Evolutionary conservation across 176 grass and related monocot genomes (phyloP), one percentile per base, ranked within the genome.

Genomic region (Dendrocalamus sinicus): DNA sequence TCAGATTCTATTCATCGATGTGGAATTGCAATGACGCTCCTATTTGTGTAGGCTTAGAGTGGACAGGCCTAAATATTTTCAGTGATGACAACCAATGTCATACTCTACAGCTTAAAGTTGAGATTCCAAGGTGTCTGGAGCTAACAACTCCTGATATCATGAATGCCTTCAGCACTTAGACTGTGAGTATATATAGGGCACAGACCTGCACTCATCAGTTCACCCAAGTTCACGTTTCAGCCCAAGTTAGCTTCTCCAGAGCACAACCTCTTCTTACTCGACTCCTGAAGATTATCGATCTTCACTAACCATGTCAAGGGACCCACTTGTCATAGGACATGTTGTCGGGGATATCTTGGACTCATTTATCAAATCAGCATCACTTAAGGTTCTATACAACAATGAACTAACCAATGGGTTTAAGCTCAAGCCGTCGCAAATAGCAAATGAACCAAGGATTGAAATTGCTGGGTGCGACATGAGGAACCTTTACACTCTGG

Each of bases 331-430:
- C 51, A 84, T 98, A 77, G 93, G 95, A 52, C 90, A 92, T 87
- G 89, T 98, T 62, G 93, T 98, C 26, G 95, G 93, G n/a, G 93
- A 98, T 71, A 91, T 98, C 78, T 85, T 98, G 59, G 95, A 98
- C 69, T 88, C 88, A 70, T 98, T 98, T 69, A 89, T 90, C 73
- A 98, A 81, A 80, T 87, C 95, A 75, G 89, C 91, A 12, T 89
- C 91, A 41, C 86, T 98, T 16, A 92, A 76, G 84, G 83, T 98
- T 87, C 44, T 90, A 4, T 98, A 92, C 88, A 95, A 93, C 79
- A 95, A 86, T 84, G 95, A 93, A 86, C 76, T 95, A 74, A 98
- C 88, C 51, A 95, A 93, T 40, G 95, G 93, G 12, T 95, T 91
- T 19, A 93, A 98, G 28, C 93, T 98, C 86, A 98, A 95, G 81